Evolutionary conservation across 140 eudicot genomes (phyloP), one percentile per base, ranked within the genome.

Genomic region (Bidens hawaiensis): DNA sequence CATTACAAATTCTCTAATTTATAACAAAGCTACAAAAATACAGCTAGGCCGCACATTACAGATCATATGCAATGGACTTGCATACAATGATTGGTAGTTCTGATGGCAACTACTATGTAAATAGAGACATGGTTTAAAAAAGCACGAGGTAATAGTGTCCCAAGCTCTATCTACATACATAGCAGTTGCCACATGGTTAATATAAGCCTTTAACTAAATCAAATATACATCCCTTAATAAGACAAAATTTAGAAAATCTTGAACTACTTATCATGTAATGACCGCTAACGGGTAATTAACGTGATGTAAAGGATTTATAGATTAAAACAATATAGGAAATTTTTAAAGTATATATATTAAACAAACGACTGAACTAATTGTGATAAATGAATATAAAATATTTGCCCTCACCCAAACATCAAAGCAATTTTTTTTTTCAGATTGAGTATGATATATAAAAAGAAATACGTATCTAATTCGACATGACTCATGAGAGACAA

Each of bases 401-500:
- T 58, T 17, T 58, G 28, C 64, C 64, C 28, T 58, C 64, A 31
- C 64, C 64, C 17, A 58, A 33, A 58, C 46, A 52, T 52, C 60
- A 58, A 30, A 19, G 41, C 17, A 9, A 17, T 31, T 31, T 7
- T 9, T 7, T 9, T 33, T 58, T 34, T 31, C 14, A 17, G 17
- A 33, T 10, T 19, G 4, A 18, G 27, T 19, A 58, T 16, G 25
- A 58, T 18, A 34, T 58, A 18, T 31, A 9, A 33, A 17, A 47
- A 33, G 33, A 17, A 58, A 58, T 16, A 18, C 9, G 16, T 33
- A 31, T 27, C 14, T 55, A 27, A n/a, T 55, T 54, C 7, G 24
- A 17, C 19, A 55, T 31, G n/a, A n/a, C n/a, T n/a, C n/a, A n/a
- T 6, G 33, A 53, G 60, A 15, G 62, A 15, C 28, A 55, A 28